Evolutionary conservation across 768 basidiomycete species (phyloP).

Genomic region (Cystofilobasidium bisporidii): DNA sequence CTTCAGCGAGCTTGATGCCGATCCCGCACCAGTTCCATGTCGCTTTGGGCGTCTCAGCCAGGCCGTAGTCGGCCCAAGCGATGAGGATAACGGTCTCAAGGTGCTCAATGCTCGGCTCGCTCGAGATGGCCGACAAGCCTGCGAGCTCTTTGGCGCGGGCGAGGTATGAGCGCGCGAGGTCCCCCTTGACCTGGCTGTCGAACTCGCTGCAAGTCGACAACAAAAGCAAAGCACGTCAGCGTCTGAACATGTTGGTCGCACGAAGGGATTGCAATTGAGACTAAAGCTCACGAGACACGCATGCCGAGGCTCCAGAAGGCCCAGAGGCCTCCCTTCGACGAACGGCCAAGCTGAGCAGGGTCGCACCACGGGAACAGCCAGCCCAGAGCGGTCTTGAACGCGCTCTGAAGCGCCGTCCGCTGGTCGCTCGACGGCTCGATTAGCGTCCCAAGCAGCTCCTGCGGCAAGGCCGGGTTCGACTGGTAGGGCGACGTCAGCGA

Average conservation of each 20-base stretch:
- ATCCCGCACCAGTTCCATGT: neutral
- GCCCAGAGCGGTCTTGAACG: neutral
- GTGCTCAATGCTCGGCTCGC: neutral
- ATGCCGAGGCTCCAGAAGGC: neutral
- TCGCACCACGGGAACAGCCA: conserved; percentile 8
- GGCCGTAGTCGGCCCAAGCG: neutral
- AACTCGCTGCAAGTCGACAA: neutral
- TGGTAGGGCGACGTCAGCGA: neutral
- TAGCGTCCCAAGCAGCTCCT: neutral
- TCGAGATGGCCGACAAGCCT: neutral
- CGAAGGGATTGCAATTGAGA: neutral
- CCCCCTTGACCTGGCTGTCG: neutral
- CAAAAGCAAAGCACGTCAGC: neutral
- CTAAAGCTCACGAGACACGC: neutral
- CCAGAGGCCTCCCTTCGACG: neutral
- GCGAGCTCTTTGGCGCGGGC: neutral
- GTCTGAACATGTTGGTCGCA: no score
- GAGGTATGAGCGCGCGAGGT: neutral
- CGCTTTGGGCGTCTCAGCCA: neutral
- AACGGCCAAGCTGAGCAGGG: neutral
- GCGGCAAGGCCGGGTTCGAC: neutral
- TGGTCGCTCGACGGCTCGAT: neutral
- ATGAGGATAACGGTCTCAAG: neutral
- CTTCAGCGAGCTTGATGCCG: neutral
- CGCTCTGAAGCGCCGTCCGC: neutral